phyloP scores from a whole-genome alignment of 352 stramenopile species.

The Aphanomyces stellatus region DNA sequence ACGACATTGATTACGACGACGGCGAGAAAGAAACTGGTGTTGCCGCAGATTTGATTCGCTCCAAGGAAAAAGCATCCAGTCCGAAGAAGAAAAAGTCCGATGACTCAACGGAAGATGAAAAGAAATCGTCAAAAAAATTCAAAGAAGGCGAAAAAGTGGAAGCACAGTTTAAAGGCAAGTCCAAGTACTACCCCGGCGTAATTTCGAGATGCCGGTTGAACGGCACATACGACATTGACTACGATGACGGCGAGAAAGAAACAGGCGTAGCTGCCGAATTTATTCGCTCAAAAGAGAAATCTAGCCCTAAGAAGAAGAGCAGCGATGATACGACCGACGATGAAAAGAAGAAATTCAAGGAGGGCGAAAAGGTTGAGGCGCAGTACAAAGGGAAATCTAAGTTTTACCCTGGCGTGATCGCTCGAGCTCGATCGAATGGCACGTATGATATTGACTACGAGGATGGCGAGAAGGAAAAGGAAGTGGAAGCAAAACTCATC shows the following conservation, averaged over 20 bases:
- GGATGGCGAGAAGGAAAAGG: slow-evolving; percentile 56
- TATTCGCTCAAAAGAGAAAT: slow-evolving; percentile 30
- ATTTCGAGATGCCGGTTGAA: slow-evolving; percentile 49
- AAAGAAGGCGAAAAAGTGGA: slow-evolving; percentile 43
- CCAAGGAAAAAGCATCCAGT: slow-evolving; percentile 28
- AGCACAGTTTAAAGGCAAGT: slow-evolving; percentile 46
- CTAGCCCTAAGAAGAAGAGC: slow-evolving; percentile 21
- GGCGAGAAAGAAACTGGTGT: slow-evolving; percentile 27
- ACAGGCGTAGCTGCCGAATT: slow-evolving; percentile 30
- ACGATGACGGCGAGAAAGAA: slow-evolving; percentile 71
- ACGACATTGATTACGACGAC: slow-evolving; percentile 31
- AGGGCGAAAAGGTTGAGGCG: slow-evolving; percentile 34
- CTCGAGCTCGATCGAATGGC: slow-evolving; percentile 31
- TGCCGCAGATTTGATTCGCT: slow-evolving; percentile 12
- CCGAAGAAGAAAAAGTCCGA: slow-evolving; percentile 15
- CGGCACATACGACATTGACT: slow-evolving; percentile 59
- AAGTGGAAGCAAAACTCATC: slow-evolving; percentile 24
- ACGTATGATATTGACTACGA: slow-evolving; percentile 70
- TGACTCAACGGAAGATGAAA: slow-evolving; percentile 17
- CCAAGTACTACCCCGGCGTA: slow-evolving; percentile 58
- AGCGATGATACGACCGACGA: slow-evolving; percentile 19
- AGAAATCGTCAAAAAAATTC: slow-evolving; percentile 25
- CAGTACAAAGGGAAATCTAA: slow-evolving; percentile 43
- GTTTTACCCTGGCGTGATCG: slow-evolving; percentile 41
- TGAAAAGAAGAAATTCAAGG: slow-evolving; percentile 17